Evolutionary conservation across 2,329 filamentous ascomycete genomes (phyloP).

Genomic region (Geosmithia flava): DNA sequence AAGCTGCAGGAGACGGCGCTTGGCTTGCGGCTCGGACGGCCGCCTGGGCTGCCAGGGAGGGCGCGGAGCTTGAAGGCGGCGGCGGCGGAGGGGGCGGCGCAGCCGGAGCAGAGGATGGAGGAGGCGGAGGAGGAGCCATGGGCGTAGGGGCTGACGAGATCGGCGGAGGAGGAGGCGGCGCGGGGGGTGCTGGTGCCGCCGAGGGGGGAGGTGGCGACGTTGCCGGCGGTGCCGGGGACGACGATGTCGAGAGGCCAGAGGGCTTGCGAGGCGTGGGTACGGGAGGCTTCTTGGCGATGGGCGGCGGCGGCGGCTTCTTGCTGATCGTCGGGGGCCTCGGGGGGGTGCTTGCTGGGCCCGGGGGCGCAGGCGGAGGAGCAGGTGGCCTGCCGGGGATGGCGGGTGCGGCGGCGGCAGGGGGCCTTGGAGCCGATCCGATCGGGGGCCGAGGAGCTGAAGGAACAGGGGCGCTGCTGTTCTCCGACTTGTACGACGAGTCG

Average conservation of each 20-base stretch:
- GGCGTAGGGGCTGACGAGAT: slow-evolving; percentile 26
- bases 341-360: slow-evolving; percentile 14
- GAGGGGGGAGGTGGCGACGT: slow-evolving; percentile 28
- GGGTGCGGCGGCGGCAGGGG: slow-evolving; percentile 47
- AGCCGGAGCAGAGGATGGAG: slow-evolving; percentile 29
- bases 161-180: slow-evolving; percentile 26
- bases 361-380: slow-evolving; percentile 3
- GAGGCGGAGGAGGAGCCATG: slow-evolving; percentile 25
- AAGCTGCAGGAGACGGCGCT: slow-evolving; percentile 16
- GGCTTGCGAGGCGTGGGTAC: slow-evolving; percentile 49
- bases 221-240: slow-evolving; percentile 42
- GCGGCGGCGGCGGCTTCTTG: slow-evolving; percentile 40
- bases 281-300: slow-evolving; percentile 35
- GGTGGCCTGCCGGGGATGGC: slow-evolving; percentile 42
- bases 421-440: slow-evolving; percentile 36
- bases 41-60: slow-evolving; percentile 28
- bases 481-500: slow-evolving; percentile 66
- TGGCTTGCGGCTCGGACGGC: slow-evolving; percentile 30
- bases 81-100: slow-evolving; percentile 22
- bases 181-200: slow-evolving; percentile 16
- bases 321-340: slow-evolving; percentile 1
- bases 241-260: slow-evolving; percentile 21
- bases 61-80: slow-evolving; percentile 17
- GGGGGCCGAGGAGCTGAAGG: slow-evolving; percentile 3
- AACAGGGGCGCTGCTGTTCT: slow-evolving; percentile 19